phyloP scores from a whole-genome alignment of 495 filamentous ascomycete species.

The Penicillium riverlandense region DNA sequence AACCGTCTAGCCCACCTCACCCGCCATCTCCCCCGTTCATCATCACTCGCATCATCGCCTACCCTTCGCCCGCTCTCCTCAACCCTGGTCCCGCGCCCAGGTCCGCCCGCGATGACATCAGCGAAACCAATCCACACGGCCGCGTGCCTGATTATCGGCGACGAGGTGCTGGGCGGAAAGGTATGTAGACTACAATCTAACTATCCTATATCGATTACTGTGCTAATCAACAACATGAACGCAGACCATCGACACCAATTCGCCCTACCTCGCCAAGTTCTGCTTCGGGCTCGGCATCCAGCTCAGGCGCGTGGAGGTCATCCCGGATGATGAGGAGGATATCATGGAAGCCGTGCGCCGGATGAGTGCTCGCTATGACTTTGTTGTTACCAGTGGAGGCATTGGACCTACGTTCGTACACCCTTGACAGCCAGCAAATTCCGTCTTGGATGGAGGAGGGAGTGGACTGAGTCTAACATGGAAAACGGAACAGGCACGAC shows the following conservation, averaged over 20 bases:
- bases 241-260: conserved; percentile 87
- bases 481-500: conserved; percentile 59
- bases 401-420: conserved; percentile 81
- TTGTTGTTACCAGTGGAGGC: conserved; percentile 90
- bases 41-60: conserved; percentile 36
- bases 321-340: conserved; percentile 82
- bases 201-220: background rate
- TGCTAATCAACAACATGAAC: background rate
- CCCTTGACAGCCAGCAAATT: background rate
- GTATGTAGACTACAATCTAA: conserved; percentile 28
- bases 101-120: conserved; percentile 48
- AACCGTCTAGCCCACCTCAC: conserved; percentile 64
- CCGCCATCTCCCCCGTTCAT: conserved; percentile 60
- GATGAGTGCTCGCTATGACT: conserved; percentile 84
- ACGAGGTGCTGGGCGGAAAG: conserved; percentile 97
- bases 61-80: conserved; percentile 28
- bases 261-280: conserved; percentile 82
- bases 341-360: conserved; percentile 81
- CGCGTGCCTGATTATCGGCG: conserved; percentile 90
- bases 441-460: too few species aligned
- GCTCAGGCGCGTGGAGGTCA: conserved; percentile 84
- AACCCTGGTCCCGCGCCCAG: conserved; percentile 17
- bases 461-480: too few species aligned
- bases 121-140: conserved; percentile 74
- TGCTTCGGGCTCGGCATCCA: conserved; percentile 89